Conservation (phyloP, 2,329 filamentous ascomycete genomes). For the Talaromyces rugulosus region DNA sequence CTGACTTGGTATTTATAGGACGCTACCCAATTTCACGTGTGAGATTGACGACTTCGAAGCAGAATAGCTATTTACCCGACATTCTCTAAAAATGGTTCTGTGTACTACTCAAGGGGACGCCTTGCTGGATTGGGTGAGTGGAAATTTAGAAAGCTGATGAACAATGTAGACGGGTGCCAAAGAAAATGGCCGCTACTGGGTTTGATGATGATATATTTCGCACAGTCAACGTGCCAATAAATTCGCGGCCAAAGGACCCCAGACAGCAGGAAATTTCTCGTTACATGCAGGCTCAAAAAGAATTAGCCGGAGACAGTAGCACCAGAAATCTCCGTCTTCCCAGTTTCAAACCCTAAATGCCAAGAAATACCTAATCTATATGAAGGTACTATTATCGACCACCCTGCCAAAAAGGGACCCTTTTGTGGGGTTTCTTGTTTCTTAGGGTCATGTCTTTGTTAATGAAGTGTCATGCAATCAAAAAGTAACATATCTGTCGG, state of each 20-base stretch:
- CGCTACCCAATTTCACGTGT: conserved; percentile 21
- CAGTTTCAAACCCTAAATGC: too few relatives aligned
- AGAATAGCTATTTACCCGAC: conserved; percentile 17
- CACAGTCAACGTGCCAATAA: conserved; percentile 40
- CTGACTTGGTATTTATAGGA: conserved; percentile 11
- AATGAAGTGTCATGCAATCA: too few relatives aligned
- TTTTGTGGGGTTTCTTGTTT: too few relatives aligned
- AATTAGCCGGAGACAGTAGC: conserved; percentile 18
- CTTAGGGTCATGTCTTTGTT: too few relatives aligned
- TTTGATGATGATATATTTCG: conserved; percentile 1
- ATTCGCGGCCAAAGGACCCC: conserved; percentile 46
- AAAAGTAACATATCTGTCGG: too few relatives aligned
- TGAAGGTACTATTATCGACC: too few relatives aligned
- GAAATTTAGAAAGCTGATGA: conserved; percentile 30
- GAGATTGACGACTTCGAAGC: conserved; percentile 24
- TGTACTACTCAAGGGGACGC: conserved; percentile 23
- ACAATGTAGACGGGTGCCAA: conserved; percentile 14
- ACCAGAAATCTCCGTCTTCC: too few relatives aligned
- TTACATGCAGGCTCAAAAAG: conserved; percentile 27
- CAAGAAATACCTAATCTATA: too few relatives aligned
- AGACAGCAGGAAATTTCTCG: conserved; percentile 41
- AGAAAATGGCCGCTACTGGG: conserved; percentile 5
- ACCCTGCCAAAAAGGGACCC: too few relatives aligned
- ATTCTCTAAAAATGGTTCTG: conserved; percentile 21
- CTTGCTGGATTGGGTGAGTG: conserved; percentile 23